Conservation (phyloP, 2,329 filamentous ascomycete genomes). For the Colletotrichum melonis region DNA sequence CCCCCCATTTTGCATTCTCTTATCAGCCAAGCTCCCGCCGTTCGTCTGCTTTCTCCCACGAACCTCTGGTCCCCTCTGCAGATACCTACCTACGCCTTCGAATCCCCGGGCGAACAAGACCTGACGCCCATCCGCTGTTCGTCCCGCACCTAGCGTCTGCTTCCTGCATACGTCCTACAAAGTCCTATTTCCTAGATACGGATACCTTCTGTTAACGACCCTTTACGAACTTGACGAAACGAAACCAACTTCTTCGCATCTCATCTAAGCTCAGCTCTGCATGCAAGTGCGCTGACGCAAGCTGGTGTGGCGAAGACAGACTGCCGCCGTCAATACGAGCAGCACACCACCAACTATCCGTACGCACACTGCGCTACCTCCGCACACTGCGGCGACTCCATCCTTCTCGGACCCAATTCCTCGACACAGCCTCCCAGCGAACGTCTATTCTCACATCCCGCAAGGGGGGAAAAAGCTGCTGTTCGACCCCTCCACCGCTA, state of each 20-base stretch:
- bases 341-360: background rate
- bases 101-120: background rate
- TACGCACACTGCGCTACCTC: background rate
- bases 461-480: background rate
- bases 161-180: background rate
- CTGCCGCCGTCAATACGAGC: slow-evolving; percentile 15
- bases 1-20: background rate
- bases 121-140: background rate
- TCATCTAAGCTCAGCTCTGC: background rate
- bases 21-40: slow-evolving; percentile 24
- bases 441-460: background rate
- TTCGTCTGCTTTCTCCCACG: background rate
- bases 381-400: background rate
- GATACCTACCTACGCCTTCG: background rate
- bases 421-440: slow-evolving; percentile 26
- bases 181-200: background rate
- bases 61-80: background rate
- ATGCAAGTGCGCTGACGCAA: slow-evolving; percentile 30
- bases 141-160: background rate
- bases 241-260: background rate
- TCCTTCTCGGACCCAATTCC: slow-evolving; percentile 2
- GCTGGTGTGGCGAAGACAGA: slow-evolving; percentile 31
- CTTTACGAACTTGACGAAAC: background rate
- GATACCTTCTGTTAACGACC: background rate
- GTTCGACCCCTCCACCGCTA: background rate